Conservation (phyloP, 208 protist species). For the Wallacemonas sp. region DNA sequence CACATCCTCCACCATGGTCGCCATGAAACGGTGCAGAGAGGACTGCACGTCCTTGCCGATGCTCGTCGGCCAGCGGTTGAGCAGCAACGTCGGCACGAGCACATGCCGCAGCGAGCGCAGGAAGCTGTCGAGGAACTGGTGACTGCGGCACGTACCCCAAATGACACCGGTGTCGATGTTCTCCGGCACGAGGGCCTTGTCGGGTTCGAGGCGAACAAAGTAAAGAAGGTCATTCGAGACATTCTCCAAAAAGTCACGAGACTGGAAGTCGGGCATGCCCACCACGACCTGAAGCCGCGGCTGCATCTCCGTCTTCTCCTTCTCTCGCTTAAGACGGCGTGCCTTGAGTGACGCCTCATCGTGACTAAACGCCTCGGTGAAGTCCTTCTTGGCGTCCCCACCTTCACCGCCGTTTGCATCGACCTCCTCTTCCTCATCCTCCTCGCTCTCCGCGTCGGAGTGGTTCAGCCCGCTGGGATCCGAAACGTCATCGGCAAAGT, state of each 20-base stretch:
- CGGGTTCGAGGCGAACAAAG: slow-evolving; percentile 76
- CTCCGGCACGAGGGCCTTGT: slow-evolving; percentile 82
- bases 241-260: slow-evolving; percentile 29
- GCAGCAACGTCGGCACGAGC: slow-evolving; percentile 82
- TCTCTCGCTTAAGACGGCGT: neutral
- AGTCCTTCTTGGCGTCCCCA: neutral
- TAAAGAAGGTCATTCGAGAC: slow-evolving; percentile 67
- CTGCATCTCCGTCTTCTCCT: neutral
- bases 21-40: slow-evolving; percentile 97
- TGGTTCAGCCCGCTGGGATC: slow-evolving; percentile 27
- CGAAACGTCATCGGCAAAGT: neutral
- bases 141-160: slow-evolving; percentile 65
- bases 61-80: slow-evolving; percentile 94
- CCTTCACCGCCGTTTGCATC: slow-evolving; percentile 17
- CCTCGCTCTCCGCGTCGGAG: slow-evolving; percentile 22
- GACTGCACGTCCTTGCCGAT: slow-evolving; percentile 95
- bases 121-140: slow-evolving; percentile 79
- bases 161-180: slow-evolving; percentile 85
- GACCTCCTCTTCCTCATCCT: neutral
- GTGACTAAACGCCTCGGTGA: neutral
- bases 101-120: slow-evolving; percentile 83
- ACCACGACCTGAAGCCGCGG: slow-evolving; percentile 27
- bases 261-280: slow-evolving; percentile 11
- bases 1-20: slow-evolving; percentile 94
- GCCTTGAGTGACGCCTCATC: slow-evolving; percentile 2